phyloP scores from a whole-genome alignment of 768 basidiomycete genomes.

The Panellus pusillus region DNA sequence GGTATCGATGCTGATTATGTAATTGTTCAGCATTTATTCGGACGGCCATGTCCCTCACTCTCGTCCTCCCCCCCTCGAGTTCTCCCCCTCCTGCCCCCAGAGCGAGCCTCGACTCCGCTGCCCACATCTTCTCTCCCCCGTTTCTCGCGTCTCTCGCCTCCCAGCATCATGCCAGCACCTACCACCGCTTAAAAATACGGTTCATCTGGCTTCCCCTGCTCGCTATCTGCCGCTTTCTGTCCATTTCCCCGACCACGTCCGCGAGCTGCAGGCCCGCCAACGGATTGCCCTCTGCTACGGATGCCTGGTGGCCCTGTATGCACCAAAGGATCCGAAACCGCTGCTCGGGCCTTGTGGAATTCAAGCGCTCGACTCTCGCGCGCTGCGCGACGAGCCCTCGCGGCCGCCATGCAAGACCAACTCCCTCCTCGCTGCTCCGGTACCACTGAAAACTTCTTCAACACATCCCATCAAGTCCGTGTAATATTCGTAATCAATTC shows the following conservation, averaged over 20 bases:
- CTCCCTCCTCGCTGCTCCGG: conserved; percentile 10
- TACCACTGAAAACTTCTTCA: conserved; percentile 64
- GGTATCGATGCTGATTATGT: too few species aligned
- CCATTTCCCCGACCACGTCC: conserved; percentile 58
- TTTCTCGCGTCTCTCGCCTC: conserved; percentile 58
- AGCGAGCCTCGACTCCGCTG: too few species aligned
- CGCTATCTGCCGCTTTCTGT: conserved; percentile 65
- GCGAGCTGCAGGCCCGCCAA: conserved; percentile 55
- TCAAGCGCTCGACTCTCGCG: conserved; percentile 15
- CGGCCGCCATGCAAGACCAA: conserved; percentile 53
- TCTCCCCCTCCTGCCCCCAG: too few species aligned
- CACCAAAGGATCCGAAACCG: conserved; percentile 15
- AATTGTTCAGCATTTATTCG: too few species aligned
- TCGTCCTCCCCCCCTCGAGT: too few species aligned
- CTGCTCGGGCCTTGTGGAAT: conserved; percentile 29
- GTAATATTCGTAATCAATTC: conserved; percentile 4
- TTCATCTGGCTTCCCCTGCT: conserved; percentile 52
- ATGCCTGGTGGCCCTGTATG: conserved; percentile 52
- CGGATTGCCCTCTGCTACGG: conserved; percentile 32
- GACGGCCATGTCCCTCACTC: too few species aligned
- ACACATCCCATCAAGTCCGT: conserved; percentile 84
- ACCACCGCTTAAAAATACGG: conserved; percentile 72
- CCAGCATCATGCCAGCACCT: conserved; percentile 73
- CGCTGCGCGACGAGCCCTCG: conserved; percentile 44
- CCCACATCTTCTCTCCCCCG: not conserved